These are phyloP conservation scores for Penicillium diatomitis DNA, from an alignment of 495 filamentous ascomycete species.

Conservation along the genomic window DNA sequence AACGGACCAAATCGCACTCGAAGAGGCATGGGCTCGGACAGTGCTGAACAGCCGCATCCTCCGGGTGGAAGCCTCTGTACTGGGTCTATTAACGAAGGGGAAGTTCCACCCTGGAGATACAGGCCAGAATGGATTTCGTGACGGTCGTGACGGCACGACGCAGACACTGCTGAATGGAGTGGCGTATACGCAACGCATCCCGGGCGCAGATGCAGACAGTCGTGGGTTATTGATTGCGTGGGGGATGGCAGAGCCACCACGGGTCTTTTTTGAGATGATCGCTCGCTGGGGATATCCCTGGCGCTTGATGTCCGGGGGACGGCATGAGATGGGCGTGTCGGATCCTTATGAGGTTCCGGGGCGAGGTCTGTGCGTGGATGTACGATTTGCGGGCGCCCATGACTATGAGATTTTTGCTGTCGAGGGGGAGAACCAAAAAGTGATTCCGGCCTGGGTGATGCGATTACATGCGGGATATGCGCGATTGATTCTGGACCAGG, in stretches of 20 bases:
- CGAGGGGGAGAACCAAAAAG: conserved; percentile 21
- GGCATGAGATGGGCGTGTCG: conserved; percentile 28
- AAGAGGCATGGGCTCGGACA: conserved; percentile 20
- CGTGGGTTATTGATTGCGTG: conserved; percentile 19
- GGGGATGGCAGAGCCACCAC: conserved; percentile 14
- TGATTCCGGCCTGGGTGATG: conserved; percentile 17
- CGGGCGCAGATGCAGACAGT: conserved; percentile 2
- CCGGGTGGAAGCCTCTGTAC: conserved; percentile 13
- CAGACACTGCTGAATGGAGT: conserved; percentile 16
- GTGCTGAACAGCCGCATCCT: conserved; percentile 14
- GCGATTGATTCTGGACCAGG: conserved; percentile 15
- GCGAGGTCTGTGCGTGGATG: conserved; percentile 14
- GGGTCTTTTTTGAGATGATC: conserved; percentile 24
- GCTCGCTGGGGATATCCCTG: conserved; percentile 26
- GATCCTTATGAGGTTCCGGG: conserved; percentile 12
- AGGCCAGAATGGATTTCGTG: conserved; percentile 7
- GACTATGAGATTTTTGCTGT: conserved; percentile 21
- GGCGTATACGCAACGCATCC: conserved; percentile 10
- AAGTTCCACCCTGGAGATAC: conserved; percentile 14
- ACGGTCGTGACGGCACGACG: background rate
- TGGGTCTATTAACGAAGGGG: conserved; percentile 9
- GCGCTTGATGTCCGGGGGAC: conserved; percentile 25
- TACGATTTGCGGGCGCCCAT: conserved; percentile 24
- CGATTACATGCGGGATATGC: conserved; percentile 26
- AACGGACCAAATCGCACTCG: conserved; percentile 5